These are phyloP conservation scores for Volutella citrinella DNA, from an alignment of 2,329 filamentous ascomycete species.

Conservation along the genomic window DNA sequence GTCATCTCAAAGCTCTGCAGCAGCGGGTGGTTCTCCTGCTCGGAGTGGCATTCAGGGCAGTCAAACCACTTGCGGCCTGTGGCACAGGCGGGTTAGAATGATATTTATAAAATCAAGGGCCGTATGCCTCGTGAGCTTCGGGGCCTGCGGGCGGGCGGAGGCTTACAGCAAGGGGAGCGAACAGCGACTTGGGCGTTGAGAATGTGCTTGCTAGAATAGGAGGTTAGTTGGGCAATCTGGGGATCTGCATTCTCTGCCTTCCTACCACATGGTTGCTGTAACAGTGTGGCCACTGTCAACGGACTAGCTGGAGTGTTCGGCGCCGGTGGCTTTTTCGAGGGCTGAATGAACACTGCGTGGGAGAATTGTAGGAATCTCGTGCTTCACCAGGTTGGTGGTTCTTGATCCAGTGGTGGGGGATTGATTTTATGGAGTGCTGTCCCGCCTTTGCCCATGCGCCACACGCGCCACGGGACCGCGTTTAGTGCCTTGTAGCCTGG, in stretches of 20 bases:
- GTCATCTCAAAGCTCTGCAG: slow-evolving; percentile 80
- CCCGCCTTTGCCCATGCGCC: too few species aligned
- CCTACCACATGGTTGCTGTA: slow-evolving; percentile 42
- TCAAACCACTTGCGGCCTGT: slow-evolving; percentile 96
- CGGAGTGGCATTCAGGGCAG: slow-evolving; percentile 89
- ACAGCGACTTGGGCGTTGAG: slow-evolving; percentile 97
- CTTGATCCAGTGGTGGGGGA: too few species aligned
- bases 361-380: too few species aligned
- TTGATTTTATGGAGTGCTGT: too few species aligned
- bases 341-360: too few species aligned
- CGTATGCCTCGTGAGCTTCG: background rate
- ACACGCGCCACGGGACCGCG: too few species aligned
- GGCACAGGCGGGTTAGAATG: slow-evolving; percentile 2
- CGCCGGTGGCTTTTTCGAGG: too few species aligned
- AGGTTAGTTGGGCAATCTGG: slow-evolving; percentile 6
- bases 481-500: too few species aligned
- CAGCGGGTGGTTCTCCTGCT: slow-evolving; percentile 75
- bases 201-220: slow-evolving; percentile 87
- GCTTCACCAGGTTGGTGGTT: too few species aligned
- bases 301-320: too few species aligned
- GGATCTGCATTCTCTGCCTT: background rate
- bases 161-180: slow-evolving; percentile 89
- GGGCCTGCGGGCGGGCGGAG: background rate
- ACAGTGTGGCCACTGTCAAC: too few species aligned
- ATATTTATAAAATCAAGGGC: background rate